phyloP scores from a whole-genome alignment of 2,329 filamentous ascomycete genomes.

The Tothia fuscella region DNA sequence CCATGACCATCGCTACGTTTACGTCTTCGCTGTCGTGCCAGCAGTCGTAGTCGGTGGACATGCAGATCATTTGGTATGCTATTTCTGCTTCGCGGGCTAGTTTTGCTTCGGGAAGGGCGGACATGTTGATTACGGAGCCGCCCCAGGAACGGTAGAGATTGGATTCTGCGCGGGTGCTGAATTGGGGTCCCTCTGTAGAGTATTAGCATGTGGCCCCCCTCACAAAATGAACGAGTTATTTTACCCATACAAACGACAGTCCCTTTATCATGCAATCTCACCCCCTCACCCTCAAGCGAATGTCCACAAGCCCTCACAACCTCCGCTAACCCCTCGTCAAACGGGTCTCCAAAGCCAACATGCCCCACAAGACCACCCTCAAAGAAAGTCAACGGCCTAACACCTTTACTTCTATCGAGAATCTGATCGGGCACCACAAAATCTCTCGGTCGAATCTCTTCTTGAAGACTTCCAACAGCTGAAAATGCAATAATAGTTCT shows the following conservation, averaged over 20 bases:
- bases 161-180: slow-evolving; percentile 90
- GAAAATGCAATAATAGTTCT: slow-evolving; percentile 88
- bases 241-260: slow-evolving; percentile 84
- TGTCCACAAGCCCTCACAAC: slow-evolving; percentile 69
- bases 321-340: slow-evolving; percentile 65
- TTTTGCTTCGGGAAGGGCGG: slow-evolving; percentile 86
- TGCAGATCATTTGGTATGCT: slow-evolving; percentile 96
- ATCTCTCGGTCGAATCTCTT: slow-evolving; percentile 88
- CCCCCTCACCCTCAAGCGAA: slow-evolving; percentile 68
- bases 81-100: slow-evolving; percentile 93
- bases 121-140: slow-evolving; percentile 97
- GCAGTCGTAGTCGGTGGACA: slow-evolving; percentile 99
- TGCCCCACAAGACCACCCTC: slow-evolving; percentile 85
- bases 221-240: slow-evolving; percentile 23
- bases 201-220: background rate
- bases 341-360: slow-evolving; percentile 91
- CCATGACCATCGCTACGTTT: slow-evolving; percentile 93
- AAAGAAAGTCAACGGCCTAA: slow-evolving; percentile 93
- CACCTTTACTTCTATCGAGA: slow-evolving; percentile 93
- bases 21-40: slow-evolving; percentile 77
- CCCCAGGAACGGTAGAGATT: slow-evolving; percentile 93
- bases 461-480: slow-evolving; percentile 83
- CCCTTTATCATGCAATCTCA: slow-evolving; percentile 71
- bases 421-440: slow-evolving; percentile 94
- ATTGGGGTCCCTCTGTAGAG: slow-evolving; percentile 78